These are phyloP conservation scores for Neofusicoccum kwambonambiense DNA, from an alignment of 2,329 filamentous ascomycete genomes.

Conservation along the genomic window DNA sequence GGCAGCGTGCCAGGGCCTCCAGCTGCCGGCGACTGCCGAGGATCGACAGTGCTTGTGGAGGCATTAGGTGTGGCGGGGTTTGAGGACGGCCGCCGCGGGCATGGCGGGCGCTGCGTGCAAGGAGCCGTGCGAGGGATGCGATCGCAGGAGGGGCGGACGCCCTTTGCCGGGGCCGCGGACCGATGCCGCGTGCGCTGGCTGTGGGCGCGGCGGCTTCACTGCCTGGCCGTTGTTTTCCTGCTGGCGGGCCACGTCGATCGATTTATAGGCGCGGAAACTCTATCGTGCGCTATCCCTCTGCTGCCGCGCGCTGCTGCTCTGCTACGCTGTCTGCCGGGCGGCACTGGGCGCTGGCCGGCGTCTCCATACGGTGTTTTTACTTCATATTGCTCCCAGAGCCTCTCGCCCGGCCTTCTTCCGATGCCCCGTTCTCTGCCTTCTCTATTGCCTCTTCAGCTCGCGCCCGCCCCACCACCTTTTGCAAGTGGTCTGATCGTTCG, in stretches of 20 bases:
- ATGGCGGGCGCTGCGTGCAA: too few species aligned
- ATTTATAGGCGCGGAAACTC: background rate
- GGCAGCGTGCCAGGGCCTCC: background rate
- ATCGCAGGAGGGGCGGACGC: too few species aligned
- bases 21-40: background rate
- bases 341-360: background rate
- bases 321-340: background rate
- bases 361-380: background rate
- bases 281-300: background rate
- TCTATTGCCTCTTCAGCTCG: background rate
- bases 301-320: background rate
- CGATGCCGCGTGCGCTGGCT: background rate
- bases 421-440: background rate
- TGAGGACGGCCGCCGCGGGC: background rate
- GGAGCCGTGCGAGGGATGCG: too few species aligned
- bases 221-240: background rate
- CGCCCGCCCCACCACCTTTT: background rate
- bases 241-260: background rate
- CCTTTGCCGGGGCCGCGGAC: background rate
- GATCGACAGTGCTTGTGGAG: background rate
- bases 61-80: background rate
- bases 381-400: background rate
- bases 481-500: background rate
- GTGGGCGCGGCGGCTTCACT: too few species aligned
- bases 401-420: background rate